Conservation (phyloP, 2,329 filamentous ascomycete species). For the Cadophora sp. region DNA sequence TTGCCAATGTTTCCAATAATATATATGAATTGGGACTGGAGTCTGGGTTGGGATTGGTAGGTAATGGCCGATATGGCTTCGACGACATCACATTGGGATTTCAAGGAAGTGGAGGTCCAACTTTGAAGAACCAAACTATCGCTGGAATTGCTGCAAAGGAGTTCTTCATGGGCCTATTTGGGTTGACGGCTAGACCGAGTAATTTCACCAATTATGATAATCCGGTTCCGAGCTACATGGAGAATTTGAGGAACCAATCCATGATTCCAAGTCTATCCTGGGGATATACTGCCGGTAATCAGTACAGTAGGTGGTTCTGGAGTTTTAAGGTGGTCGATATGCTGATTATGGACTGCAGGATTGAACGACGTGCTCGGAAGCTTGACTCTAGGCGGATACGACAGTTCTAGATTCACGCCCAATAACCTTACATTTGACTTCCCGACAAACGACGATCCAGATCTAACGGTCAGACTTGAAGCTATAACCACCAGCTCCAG, state of each 20-base stretch:
- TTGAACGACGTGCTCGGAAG: slow-evolving; percentile 45
- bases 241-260: slow-evolving; percentile 45
- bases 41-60: slow-evolving; percentile 24
- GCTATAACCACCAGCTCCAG: slow-evolving; percentile 39
- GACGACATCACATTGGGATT: slow-evolving; percentile 29
- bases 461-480: slow-evolving; percentile 47
- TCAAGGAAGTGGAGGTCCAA: slow-evolving; percentile 35
- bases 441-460: slow-evolving; percentile 45
- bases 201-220: slow-evolving; percentile 47
- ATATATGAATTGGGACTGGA: slow-evolving; percentile 32
- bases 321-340: too few species aligned
- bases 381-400: slow-evolving; percentile 50
- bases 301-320: slow-evolving; percentile 44
- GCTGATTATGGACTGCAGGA: slow-evolving; percentile 42
- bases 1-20: slow-evolving; percentile 46
- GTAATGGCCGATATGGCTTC: slow-evolving; percentile 32
- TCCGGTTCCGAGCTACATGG: slow-evolving; percentile 45
- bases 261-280: slow-evolving; percentile 49
- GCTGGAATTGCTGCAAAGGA: slow-evolving; percentile 29
- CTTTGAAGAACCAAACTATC: slow-evolving; percentile 28
- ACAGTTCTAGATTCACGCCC: slow-evolving; percentile 46
- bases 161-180: slow-evolving; percentile 46
- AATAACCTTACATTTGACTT: slow-evolving; percentile 48
- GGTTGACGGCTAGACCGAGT: slow-evolving; percentile 46
- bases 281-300: slow-evolving; percentile 50